Conservation (phyloP, 148 eudicot species). For the Rhododendron molle region DNA sequence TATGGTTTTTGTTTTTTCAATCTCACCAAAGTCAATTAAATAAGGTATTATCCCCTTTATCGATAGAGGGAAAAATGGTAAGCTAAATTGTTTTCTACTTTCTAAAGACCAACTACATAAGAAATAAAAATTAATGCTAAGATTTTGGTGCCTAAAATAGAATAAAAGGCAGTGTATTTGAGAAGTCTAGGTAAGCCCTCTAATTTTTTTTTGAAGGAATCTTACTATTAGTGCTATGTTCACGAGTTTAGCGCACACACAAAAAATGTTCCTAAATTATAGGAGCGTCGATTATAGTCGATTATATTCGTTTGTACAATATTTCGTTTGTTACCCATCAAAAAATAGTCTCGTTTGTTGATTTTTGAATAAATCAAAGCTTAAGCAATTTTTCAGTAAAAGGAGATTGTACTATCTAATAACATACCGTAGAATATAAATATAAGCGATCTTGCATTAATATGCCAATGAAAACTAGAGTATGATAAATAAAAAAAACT, state of each 20-base stretch:
- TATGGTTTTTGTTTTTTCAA: no score
- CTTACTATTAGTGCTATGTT: background rate
- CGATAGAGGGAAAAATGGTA: background rate
- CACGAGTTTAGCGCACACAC: no score
- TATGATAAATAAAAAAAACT: no score
- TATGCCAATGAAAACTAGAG: background rate
- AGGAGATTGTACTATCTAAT: background rate
- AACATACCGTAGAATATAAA: no score
- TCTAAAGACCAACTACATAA: background rate
- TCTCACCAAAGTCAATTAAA: background rate
- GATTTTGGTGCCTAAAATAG: background rate
- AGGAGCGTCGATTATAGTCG: no score
- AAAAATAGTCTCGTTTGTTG: background rate
- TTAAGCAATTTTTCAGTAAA: background rate
- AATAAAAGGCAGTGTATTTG: no score
- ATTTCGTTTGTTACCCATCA: background rate
- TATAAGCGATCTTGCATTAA: background rate
- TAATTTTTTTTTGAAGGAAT: background rate
- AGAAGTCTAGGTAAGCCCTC: background rate
- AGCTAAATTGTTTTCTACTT: background rate
- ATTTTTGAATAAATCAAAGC: background rate
- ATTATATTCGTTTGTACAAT: background rate
- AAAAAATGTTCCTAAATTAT: no score
- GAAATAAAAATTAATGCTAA: background rate
- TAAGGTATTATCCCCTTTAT: background rate